Percentiles rank a stretch among this genome's conserved stretches.
Evolutionary conservation across 768 basidiomycete species (phyloP).

Genomic region (Boletellus ananas): DNA sequence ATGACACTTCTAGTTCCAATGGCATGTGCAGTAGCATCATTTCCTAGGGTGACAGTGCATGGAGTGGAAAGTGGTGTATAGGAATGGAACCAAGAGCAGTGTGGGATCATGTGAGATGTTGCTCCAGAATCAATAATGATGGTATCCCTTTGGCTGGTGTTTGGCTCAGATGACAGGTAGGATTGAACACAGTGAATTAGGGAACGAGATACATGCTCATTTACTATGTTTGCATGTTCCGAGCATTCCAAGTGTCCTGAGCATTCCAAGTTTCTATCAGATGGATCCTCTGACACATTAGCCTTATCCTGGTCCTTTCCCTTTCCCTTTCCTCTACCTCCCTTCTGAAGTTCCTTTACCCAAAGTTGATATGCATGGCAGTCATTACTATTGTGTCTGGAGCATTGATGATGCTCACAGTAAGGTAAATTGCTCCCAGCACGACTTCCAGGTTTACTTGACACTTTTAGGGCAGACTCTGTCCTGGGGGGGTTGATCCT

Average conservation of each 20-base stretch:
- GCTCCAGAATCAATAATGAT: background rate
- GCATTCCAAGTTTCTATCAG: too few relatives aligned
- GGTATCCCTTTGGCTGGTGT: background rate
- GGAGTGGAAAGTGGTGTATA: background rate
- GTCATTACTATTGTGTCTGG: too few relatives aligned
- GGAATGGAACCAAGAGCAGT: background rate
- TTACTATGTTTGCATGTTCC: background rate
- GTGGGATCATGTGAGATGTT: background rate
- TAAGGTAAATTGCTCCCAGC: background rate
- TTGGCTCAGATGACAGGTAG: background rate
- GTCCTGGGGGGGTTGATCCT: background rate
- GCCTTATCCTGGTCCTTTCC: too few relatives aligned
- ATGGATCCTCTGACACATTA: too few relatives aligned
- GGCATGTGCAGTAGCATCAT: background rate
- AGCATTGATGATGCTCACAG: background rate
- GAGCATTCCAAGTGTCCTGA: background rate
- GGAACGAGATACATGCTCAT: background rate
- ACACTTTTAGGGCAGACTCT: background rate
- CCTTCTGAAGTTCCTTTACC: too few relatives aligned
- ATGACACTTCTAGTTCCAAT: background rate
- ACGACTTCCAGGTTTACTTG: background rate
- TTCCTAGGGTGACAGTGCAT: background rate
- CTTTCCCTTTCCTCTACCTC: too few relatives aligned
- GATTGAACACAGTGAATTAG: background rate
- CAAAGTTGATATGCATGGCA: too few relatives aligned